These are phyloP conservation scores for Aspergillus proliferans DNA, from an alignment of 2,329 filamentous ascomycete genomes.

Conservation along the genomic window DNA sequence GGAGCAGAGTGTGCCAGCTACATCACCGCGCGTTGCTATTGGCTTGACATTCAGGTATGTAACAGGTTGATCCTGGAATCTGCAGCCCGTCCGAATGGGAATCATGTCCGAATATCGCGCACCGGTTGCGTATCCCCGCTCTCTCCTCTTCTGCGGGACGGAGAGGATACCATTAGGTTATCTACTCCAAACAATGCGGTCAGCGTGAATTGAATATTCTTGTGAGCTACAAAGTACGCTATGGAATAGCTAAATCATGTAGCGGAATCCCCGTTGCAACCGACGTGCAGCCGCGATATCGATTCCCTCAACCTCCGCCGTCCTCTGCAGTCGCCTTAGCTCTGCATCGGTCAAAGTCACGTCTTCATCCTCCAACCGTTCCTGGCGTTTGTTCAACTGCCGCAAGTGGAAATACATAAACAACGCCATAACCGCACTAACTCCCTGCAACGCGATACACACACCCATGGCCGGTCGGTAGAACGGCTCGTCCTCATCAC, in stretches of 20 bases:
- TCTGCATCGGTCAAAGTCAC: constrained; percentile 43
- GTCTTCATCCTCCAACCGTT: constrained; percentile 45
- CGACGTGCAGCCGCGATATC: constrained; percentile 44
- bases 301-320: constrained; percentile 48
- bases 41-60: too few species aligned
- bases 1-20: too few species aligned
- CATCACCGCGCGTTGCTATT: too few species aligned
- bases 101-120: too few species aligned
- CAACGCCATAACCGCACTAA: constrained; percentile 31
- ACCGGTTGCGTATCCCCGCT: too few species aligned
- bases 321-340: constrained; percentile 42
- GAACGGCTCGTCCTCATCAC: constrained; percentile 30
- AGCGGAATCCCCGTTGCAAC: constrained; percentile 52
- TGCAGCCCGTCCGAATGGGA: not conserved
- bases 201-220: too few species aligned
- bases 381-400: constrained; percentile 47
- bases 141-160: too few species aligned
- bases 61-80: not conserved
- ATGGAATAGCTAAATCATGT: constrained; percentile 33
- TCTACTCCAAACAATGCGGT: too few species aligned
- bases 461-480: constrained; percentile 39
- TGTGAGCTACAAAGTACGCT: too few species aligned
- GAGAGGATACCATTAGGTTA: too few species aligned
- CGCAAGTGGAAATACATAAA: constrained; percentile 36
- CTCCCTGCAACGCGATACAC: constrained; percentile 34